Evolutionary conservation across 75 land plant species (phyloP).

Genomic region (Pinus albicaulis): DNA sequence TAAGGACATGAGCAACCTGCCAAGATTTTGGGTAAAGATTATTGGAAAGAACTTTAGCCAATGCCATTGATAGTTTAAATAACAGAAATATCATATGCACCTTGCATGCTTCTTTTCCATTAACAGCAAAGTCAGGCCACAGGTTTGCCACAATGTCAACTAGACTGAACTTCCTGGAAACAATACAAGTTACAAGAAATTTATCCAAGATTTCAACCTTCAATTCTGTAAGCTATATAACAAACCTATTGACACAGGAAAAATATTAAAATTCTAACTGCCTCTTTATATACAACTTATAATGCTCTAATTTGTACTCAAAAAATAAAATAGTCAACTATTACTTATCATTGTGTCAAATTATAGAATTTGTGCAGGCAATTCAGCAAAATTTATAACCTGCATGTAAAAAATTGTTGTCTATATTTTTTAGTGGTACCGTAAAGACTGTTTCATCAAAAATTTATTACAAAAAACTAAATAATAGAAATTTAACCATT

Average conservation of each 20-base stretch:
- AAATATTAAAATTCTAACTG: neutral
- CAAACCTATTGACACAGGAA: neutral
- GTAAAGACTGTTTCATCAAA: too few species aligned
- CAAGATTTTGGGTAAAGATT: neutral
- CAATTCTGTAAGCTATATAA: conserved; percentile 6
- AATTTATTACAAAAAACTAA: too few species aligned
- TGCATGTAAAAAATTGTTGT: neutral
- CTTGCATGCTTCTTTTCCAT: conserved; percentile 81
- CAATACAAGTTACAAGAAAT: neutral
- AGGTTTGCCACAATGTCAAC: conserved; percentile 73
- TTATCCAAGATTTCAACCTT: neutral
- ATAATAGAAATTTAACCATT: too few species aligned
- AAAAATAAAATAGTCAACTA: neutral
- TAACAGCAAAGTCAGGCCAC: conserved; percentile 83
- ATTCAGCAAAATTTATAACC: neutral
- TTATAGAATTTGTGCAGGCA: neutral
- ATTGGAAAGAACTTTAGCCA: conserved; percentile 1
- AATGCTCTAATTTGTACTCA: neutral
- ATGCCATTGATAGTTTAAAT: neutral
- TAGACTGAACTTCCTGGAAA: conserved; percentile 63
- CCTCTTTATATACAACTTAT: neutral
- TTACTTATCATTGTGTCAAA: neutral
- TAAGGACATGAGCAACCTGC: conserved; percentile 92
- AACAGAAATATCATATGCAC: conserved; percentile 22
- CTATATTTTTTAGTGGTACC: too few species aligned